Evolutionary conservation across 2,329 filamentous ascomycete species (phyloP).

Genomic region (Sclerotinia minor): DNA sequence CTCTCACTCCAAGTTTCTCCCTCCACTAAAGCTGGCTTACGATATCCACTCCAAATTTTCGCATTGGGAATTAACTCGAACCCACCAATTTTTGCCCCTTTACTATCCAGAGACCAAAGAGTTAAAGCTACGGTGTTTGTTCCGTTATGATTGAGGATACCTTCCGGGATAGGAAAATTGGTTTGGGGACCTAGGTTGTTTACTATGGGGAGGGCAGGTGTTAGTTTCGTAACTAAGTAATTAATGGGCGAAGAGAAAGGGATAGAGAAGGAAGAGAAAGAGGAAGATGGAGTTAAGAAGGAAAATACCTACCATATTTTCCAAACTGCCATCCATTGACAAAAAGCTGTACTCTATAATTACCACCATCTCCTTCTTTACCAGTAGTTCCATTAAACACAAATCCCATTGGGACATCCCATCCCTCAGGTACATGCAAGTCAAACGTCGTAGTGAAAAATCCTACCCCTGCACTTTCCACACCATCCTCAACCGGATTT

Average conservation of each 20-base stretch:
- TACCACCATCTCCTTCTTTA: conserved; percentile 32
- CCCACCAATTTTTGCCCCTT: conserved; percentile 30
- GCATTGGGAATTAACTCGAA: conserved; percentile 3
- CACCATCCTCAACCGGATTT: conserved; percentile 45
- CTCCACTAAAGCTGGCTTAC: background rate
- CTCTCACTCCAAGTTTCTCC: conserved; percentile 36
- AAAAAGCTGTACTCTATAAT: conserved; percentile 64
- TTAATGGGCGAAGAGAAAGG: background rate
- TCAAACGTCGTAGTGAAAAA: conserved; percentile 59
- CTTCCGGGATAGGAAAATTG: conserved; percentile 70
- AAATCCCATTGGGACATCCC: conserved; percentile 63
- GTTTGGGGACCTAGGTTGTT: conserved; percentile 74
- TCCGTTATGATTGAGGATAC: conserved; percentile 68
- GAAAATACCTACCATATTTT: conserved; percentile 50
- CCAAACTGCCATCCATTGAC: conserved; percentile 77
- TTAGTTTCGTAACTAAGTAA: background rate
- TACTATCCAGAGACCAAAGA: conserved; percentile 58
- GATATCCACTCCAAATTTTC: conserved; percentile 9
- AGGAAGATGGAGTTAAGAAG: background rate
- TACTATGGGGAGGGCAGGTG: background rate
- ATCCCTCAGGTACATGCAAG: conserved; percentile 55
- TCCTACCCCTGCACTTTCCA: conserved; percentile 52
- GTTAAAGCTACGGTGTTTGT: conserved; percentile 68
- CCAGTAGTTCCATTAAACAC: conserved; percentile 50
- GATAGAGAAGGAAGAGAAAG: background rate